A percentile compares a stretch with the other conserved stretches of the same genome.
Evolutionary conservation across 78 protist species (phyloP).

Genomic region (Trichosphaerium sp.): DNA sequence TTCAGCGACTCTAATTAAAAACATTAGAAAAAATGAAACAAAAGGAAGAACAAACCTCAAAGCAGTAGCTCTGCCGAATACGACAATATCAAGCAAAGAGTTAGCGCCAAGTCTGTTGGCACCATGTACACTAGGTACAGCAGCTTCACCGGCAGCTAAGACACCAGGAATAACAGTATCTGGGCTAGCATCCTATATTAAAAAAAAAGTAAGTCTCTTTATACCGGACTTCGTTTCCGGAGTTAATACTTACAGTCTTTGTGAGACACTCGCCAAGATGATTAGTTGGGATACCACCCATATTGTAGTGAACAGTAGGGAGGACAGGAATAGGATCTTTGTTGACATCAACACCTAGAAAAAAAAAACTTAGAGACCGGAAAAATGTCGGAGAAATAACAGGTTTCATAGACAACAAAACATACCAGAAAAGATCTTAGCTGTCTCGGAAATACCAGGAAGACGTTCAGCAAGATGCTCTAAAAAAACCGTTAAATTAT

Average conservation of each 20-base stretch:
- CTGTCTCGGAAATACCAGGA: conserved; percentile 96
- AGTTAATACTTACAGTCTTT: conserved; percentile 9
- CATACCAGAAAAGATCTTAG: conserved; percentile 95
- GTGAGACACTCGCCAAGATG: conserved; percentile 74
- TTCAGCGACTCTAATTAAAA: conserved; percentile 14
- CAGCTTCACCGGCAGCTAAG: conserved; percentile 95
- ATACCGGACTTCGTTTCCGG: not conserved
- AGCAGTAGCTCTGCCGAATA: conserved; percentile 94
- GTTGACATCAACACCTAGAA: conserved; percentile 97
- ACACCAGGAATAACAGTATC: conserved; percentile 85
- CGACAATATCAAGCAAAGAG: conserved; percentile 96
- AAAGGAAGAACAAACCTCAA: no score
- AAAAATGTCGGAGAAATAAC: no score
- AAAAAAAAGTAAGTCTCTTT: not conserved
- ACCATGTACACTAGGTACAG: conserved; percentile 94
- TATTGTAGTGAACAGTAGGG: conserved; percentile 99
- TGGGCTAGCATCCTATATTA: not conserved
- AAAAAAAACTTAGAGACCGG: no score
- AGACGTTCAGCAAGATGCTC: conserved; percentile 70
- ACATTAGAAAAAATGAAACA: no score
- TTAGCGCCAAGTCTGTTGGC: conserved; percentile 98
- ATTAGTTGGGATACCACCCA: conserved; percentile 99
- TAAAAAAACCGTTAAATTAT: no score
- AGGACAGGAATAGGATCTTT: conserved; percentile 96
- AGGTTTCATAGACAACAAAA: no score